Conservation (phyloP, 83 land plant species). For the Picea abies region DNA sequence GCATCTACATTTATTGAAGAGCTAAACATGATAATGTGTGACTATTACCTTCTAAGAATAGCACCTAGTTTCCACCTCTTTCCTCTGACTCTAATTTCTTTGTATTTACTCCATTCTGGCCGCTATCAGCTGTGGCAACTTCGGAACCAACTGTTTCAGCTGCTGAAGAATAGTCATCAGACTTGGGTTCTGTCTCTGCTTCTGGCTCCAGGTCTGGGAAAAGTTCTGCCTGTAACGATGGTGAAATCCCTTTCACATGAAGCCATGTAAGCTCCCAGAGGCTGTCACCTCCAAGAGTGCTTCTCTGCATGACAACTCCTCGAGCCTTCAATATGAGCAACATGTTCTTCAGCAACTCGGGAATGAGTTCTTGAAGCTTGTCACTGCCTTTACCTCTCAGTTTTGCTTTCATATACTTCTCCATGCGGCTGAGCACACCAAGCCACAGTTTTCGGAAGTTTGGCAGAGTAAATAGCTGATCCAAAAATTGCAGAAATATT, state of each 20-base stretch:
- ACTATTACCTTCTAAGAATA: not conserved
- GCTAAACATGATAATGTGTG: not conserved
- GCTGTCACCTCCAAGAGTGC: slow-evolving; percentile 84
- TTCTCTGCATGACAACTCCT: slow-evolving; percentile 72
- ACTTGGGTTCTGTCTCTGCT: slow-evolving; percentile 13
- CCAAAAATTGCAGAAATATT: slow-evolving; percentile 75
- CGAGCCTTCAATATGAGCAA: slow-evolving; percentile 72
- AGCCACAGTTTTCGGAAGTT: slow-evolving; percentile 90
- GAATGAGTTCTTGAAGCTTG: slow-evolving; percentile 86
- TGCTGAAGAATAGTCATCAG: slow-evolving; percentile 18
- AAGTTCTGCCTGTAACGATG: slow-evolving; percentile 73
- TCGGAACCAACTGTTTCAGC: slow-evolving; percentile 15
- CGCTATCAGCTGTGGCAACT: slow-evolving; percentile 2
- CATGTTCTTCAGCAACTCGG: slow-evolving; percentile 81
- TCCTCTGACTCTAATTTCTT: not conserved
- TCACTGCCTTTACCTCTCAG: slow-evolving; percentile 88
- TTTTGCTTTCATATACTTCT: slow-evolving; percentile 85
- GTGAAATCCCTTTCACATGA: slow-evolving; percentile 80
- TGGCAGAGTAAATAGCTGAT: slow-evolving; percentile 61
- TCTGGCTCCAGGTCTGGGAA: slow-evolving; percentile 60
- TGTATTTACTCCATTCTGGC: not conserved
- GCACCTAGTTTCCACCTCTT: not conserved
- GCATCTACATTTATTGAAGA: not conserved
- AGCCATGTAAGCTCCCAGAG: slow-evolving; percentile 99
- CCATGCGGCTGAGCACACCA: slow-evolving; percentile 87